These are phyloP conservation scores for Suillus cothurnatus DNA, from an alignment of 768 basidiomycete species.

Conservation along the genomic window DNA sequence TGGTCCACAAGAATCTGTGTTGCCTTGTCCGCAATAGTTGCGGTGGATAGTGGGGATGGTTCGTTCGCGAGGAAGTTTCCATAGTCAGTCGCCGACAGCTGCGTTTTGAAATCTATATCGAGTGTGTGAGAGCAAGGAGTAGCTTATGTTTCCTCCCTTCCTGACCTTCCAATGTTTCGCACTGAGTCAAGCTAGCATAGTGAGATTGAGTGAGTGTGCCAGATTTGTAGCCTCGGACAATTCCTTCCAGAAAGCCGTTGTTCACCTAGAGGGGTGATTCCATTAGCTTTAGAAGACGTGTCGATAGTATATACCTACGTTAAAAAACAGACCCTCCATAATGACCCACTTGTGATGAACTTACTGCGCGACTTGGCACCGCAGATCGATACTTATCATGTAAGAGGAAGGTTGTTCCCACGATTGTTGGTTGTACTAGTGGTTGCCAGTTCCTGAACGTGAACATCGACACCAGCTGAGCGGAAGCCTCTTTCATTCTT, in stretches of 20 bases:
- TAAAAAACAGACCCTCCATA: constrained; percentile 92
- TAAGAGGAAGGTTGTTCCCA: constrained; percentile 25
- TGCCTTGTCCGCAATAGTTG: constrained; percentile 95
- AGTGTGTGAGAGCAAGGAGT: constrained; percentile 8
- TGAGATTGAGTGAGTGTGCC: constrained; percentile 88
- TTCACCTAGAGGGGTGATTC: constrained; percentile 55
- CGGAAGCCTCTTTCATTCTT: too few relatives aligned
- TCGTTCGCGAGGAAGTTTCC: constrained; percentile 98
- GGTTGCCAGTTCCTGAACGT: too few relatives aligned
- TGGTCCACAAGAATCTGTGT: constrained; percentile 95
- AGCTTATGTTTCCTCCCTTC: neutral
- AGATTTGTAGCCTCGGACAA: constrained; percentile 90
- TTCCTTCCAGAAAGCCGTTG: constrained; percentile 76
- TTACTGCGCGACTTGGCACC: neutral
- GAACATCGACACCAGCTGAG: too few relatives aligned
- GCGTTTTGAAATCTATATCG: constrained; percentile 87
- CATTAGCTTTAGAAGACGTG: constrained; percentile 8
- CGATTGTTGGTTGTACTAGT: constrained; percentile 1
- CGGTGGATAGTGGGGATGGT: constrained; percentile 88
- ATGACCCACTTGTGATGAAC: neutral
- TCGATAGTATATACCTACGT: constrained; percentile 49
- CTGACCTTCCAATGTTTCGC: constrained; percentile 90
- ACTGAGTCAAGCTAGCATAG: constrained; percentile 93
- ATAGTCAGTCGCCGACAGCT: constrained; percentile 95
- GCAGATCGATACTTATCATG: neutral